Base-by-base conservation (phyloP, 164 flowering plant species). In the Cinnamomum micranthum region DNA sequence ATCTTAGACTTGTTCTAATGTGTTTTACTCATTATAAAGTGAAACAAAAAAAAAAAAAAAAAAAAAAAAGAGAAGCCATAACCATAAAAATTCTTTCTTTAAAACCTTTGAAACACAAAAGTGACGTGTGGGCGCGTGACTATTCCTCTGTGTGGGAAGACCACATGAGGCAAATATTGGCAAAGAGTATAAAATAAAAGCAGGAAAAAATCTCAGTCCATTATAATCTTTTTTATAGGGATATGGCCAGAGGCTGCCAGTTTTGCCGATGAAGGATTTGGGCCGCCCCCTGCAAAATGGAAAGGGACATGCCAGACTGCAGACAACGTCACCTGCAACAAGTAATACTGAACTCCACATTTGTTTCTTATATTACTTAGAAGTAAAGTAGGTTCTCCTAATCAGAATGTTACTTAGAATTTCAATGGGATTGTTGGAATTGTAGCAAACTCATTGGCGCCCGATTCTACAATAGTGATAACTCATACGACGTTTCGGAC, bases 221-320 rank as follows among this genome's bases (percentile, higher is more conserved):
- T 41, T 41, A 41, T 41, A 41, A 41, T 41, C 47, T 41, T 41
- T 1, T 84, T 83, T 74, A 74, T 82, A 3, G 92, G 94, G 9
- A 72, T 86, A 17, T 90, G 94, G 90, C 90, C 89, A 0, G 92
- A 90, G 62, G 80, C 89, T 1, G 78, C 71, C 0, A 88, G 91
- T 75, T 89, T 91, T 77, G 81, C 52, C 23, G 90, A 85, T 31
- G 59, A 66, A 65, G 89, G 86, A 59, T 81, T 86, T 28, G 88
- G 90, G 22, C 88, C 92, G 13, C 90, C 94, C 13, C 97, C 97
- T 2, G 28, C 67, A 9, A 89, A 85, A 81, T 90, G 94, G 97
- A 92, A 83, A 68, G 97, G 93, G 59, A 60, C 67, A 6, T 88
- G 93, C 75, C 75, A 79, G 65, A 52, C 70, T 15, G 69, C 28